phyloP scores from a whole-genome alignment of 1,284 basidiomycete species.

The Neonothopanus nambi region DNA sequence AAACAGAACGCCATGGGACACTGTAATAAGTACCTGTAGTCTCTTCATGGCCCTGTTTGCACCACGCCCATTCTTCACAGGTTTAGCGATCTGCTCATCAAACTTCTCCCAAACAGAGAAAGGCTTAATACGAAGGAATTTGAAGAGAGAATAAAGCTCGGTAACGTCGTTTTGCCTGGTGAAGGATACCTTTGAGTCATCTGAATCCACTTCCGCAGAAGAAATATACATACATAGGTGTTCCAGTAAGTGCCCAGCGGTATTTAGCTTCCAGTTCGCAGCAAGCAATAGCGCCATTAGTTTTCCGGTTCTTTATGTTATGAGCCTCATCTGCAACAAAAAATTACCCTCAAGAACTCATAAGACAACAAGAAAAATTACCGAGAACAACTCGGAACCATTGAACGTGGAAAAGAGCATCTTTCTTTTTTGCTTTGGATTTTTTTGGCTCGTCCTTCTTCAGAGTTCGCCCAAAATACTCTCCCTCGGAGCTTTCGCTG shows the following conservation, averaged over 20 bases:
- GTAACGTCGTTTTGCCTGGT: conserved; percentile 82
- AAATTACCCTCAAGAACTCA: not conserved
- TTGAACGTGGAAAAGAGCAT: conserved; percentile 76
- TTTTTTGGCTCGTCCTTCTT: conserved; percentile 42
- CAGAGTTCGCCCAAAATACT: conserved; percentile 39
- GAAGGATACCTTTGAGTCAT: not conserved
- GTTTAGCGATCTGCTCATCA: conserved; percentile 76
- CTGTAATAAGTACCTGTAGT: conserved; percentile 56
- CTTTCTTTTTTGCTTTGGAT: conserved; percentile 40
- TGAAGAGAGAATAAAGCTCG: conserved; percentile 88
- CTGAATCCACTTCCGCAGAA: not conserved
- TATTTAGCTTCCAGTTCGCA: conserved; percentile 77
- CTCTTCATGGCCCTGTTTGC: conserved; percentile 77
- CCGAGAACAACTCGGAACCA: conserved; percentile 90
- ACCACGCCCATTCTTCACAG: conserved; percentile 73
- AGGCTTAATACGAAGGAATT: conserved; percentile 86
- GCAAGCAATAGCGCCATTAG: conserved; percentile 82
- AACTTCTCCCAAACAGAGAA: conserved; percentile 82
- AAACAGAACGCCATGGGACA: not conserved
- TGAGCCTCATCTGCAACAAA: conserved; percentile 86
- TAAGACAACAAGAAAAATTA: conserved; percentile 31
- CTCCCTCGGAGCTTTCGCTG: conserved; percentile 38
- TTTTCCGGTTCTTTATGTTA: conserved; percentile 92
- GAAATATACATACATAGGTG: conserved; percentile 69
- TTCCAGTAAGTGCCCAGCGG: conserved; percentile 90